Evolutionary conservation across 495 filamentous ascomycete genomes (phyloP).

Genomic region (Xylaria telfairii): DNA sequence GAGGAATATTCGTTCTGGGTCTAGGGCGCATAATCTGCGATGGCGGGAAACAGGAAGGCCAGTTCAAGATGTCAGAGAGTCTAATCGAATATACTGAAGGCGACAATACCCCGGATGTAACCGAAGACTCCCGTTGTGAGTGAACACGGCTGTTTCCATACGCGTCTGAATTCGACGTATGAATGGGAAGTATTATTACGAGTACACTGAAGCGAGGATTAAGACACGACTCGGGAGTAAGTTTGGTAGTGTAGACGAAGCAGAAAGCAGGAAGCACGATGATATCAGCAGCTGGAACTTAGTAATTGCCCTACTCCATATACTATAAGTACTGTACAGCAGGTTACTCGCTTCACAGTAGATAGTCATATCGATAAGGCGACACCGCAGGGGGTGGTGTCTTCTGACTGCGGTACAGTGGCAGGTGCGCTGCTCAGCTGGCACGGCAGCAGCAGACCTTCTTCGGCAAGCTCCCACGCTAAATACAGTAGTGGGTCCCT

Average conservation of each 20-base stretch:
- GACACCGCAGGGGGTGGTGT: not conserved
- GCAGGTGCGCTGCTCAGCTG: constrained; percentile 17
- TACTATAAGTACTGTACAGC: too few species aligned
- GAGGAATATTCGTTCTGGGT: not conserved
- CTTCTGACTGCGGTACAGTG: not conserved
- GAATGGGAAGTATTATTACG: not conserved
- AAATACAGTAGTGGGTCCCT: not conserved
- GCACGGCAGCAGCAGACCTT: not conserved
- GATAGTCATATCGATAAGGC: constrained; percentile 12
- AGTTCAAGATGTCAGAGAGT: not conserved
- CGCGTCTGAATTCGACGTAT: not conserved
- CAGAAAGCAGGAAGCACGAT: constrained; percentile 1
- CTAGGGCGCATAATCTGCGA: not conserved
- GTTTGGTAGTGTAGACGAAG: not conserved
- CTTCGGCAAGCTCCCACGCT: not conserved
- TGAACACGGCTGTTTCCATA: not conserved
- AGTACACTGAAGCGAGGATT: not conserved
- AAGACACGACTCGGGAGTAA: not conserved
- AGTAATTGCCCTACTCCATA: not conserved
- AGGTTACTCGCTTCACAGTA: too few species aligned
- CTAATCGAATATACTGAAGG: not conserved
- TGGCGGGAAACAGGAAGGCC: not conserved
- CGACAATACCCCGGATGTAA: not conserved
- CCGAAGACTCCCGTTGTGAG: not conserved
- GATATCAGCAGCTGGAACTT: constrained; percentile 6